Percentiles rank a stretch among this genome's conserved stretches.
Conservation (phyloP, 2,329 filamentous ascomycete genomes). For the Samsoniella hepiali region DNA sequence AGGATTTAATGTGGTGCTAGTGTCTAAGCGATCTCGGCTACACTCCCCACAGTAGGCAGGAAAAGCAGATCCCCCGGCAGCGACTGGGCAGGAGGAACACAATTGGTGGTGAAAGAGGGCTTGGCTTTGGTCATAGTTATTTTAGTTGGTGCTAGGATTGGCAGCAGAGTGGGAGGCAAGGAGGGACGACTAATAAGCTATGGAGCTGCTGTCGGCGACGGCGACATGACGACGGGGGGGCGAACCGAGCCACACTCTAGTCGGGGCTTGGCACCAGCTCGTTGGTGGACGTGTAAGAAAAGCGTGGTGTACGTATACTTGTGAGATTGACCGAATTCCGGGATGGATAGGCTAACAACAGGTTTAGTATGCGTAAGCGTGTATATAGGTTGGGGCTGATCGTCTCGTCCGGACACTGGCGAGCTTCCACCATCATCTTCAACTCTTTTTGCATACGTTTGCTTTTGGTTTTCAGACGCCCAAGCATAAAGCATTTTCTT, state of each 20-base stretch:
- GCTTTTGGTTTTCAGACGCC: background rate
- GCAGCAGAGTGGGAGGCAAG: background rate
- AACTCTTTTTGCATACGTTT: background rate
- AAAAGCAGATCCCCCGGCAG: background rate
- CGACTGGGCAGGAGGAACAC: background rate
- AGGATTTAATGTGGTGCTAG: background rate
- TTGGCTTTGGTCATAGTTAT: background rate
- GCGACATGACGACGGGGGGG: background rate
- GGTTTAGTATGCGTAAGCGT: background rate
- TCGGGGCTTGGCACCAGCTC: conserved; percentile 4
- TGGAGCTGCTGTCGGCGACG: background rate
- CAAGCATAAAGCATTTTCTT: too few species aligned
- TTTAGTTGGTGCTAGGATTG: background rate
- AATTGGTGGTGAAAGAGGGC: background rate
- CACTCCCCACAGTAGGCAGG: background rate
- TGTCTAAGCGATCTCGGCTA: background rate
- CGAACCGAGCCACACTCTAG: conserved; percentile 1
- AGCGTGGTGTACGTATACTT: conserved; percentile 6
- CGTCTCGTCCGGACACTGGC: background rate
- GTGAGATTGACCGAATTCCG: background rate
- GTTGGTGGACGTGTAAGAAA: background rate
- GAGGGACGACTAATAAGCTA: background rate
- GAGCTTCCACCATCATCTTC: background rate
- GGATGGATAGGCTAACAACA: background rate
- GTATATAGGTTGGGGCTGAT: background rate